phyloP scores from a whole-genome alignment of 2,329 filamentous ascomycete species.

The Calonectria fujianensis region DNA sequence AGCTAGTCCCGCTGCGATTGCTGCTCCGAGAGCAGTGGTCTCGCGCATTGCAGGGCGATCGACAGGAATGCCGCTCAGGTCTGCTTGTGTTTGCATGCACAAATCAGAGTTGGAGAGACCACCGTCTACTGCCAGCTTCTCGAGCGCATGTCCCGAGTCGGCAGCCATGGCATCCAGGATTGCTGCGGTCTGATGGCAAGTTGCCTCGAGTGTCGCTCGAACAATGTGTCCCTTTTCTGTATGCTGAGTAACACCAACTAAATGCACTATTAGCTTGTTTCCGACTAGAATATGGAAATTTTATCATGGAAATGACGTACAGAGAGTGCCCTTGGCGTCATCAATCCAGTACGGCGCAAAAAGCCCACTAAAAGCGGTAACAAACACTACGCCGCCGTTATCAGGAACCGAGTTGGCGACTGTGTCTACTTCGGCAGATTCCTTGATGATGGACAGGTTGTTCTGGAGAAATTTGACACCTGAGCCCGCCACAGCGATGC shows the following conservation, averaged over 20 bases:
- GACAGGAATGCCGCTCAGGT: constrained; percentile 88
- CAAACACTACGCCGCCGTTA: constrained; percentile 89
- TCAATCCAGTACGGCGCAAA: constrained; percentile 98
- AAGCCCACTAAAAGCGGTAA: constrained; percentile 92
- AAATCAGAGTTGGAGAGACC: constrained; percentile 92
- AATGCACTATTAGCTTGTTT: constrained; percentile 27
- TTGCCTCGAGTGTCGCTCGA: constrained; percentile 91
- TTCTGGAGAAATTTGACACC: constrained; percentile 84
- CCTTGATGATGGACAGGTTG: constrained; percentile 76
- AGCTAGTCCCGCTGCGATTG: constrained; percentile 91
- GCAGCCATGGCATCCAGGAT: constrained; percentile 94
- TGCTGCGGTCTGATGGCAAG: constrained; percentile 93
- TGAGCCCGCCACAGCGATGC: constrained; percentile 87
- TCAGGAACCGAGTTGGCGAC: constrained; percentile 75
- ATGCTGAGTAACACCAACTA: constrained; percentile 88
- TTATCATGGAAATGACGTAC: constrained; percentile 65
- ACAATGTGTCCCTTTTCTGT: constrained; percentile 91
- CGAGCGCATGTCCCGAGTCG: constrained; percentile 85
- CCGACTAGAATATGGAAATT: background rate
- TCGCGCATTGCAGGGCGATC: constrained; percentile 92
- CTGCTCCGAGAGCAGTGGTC: constrained; percentile 90
- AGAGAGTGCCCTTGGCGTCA: constrained; percentile 91
- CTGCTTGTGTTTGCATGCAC: constrained; percentile 93
- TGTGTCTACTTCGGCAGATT: constrained; percentile 69
- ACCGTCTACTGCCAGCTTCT: constrained; percentile 88